Conservation (phyloP, 768 basidiomycete genomes). For the Tricholoma furcatifolium region DNA sequence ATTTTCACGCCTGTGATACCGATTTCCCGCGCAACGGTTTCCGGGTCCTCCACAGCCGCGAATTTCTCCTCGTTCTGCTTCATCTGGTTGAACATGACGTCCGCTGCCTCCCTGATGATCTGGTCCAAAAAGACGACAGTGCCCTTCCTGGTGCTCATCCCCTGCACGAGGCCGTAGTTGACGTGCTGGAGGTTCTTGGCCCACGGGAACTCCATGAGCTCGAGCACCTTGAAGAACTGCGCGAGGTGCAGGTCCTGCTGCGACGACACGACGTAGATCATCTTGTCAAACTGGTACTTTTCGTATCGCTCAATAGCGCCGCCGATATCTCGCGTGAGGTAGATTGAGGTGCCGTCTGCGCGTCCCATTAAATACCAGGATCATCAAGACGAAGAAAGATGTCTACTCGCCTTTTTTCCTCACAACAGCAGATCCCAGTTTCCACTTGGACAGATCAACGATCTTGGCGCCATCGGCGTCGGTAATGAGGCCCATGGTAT, state of each 20-base stretch:
- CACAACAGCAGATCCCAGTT: conserved; percentile 88
- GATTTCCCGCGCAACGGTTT: conserved; percentile 73
- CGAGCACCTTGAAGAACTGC: conserved; percentile 93
- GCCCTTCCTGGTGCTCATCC: conserved; percentile 93
- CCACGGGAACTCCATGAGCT: conserved; percentile 89
- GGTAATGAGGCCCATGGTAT: conserved; percentile 71
- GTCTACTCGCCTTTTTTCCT: conserved; percentile 69
- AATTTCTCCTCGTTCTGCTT: conserved; percentile 93
- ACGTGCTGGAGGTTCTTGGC: conserved; percentile 81
- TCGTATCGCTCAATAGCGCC: conserved; percentile 92
- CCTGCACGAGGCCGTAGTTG: conserved; percentile 89
- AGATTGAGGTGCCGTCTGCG: conserved; percentile 89
- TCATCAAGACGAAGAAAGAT: neutral
- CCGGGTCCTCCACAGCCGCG: conserved; percentile 82
- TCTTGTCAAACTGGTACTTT: conserved; percentile 82
- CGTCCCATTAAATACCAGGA: neutral
- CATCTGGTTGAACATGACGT: conserved; percentile 98
- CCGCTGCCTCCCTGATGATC: conserved; percentile 86
- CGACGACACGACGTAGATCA: conserved; percentile 91
- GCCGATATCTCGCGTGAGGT: conserved; percentile 93
- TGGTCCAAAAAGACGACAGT: conserved; percentile 95
- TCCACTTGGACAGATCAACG: conserved; percentile 86
- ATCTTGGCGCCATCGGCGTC: conserved; percentile 82
- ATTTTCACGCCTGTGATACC: conserved; percentile 97
- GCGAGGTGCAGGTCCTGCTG: conserved; percentile 85